These are phyloP conservation scores for Cryptococcus floricola DNA, from an alignment of 1,284 basidiomycete genomes.

Conservation along the genomic window DNA sequence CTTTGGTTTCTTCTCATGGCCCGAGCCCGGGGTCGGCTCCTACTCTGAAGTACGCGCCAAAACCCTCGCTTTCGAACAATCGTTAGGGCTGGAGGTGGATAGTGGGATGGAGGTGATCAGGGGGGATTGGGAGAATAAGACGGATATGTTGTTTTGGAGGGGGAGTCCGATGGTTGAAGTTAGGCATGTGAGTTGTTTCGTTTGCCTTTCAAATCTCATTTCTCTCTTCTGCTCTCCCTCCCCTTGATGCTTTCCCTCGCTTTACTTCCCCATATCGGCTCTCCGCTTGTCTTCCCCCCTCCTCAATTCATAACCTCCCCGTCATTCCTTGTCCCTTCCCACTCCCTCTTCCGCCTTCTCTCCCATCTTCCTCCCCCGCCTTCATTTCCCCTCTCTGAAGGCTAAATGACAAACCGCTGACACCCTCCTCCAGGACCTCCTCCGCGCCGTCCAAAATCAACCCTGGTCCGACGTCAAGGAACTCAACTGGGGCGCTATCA, in stretches of 20 bases:
- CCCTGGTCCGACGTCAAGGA: constrained; percentile 30
- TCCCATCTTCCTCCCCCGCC: background rate
- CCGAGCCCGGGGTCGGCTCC: constrained; percentile 39
- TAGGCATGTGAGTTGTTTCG: constrained; percentile 21
- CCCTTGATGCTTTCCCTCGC: too few relatives aligned
- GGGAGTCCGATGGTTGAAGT: constrained; percentile 41
- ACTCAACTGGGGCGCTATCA: constrained; percentile 31
- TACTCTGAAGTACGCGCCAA: constrained; percentile 36
- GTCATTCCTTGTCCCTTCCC: too few relatives aligned
- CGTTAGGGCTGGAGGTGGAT: constrained; percentile 12
- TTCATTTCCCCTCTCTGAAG: too few relatives aligned
- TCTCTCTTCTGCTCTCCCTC: too few relatives aligned
- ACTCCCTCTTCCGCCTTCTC: background rate
- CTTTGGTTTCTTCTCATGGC: constrained; percentile 46
- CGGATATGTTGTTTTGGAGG: constrained; percentile 40
- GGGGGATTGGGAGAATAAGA: constrained; percentile 35
- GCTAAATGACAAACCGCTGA: background rate
- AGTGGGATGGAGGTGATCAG: constrained; percentile 3
- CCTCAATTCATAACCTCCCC: too few relatives aligned
- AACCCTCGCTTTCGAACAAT: constrained; percentile 25
- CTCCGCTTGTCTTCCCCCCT: too few relatives aligned
- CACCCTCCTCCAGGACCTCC: constrained; percentile 24
- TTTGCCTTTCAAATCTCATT: too few relatives aligned
- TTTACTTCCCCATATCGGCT: too few relatives aligned
- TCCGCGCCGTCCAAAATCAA: constrained; percentile 26